These are phyloP conservation scores for Lasiodiplodia citricola DNA, from an alignment of 2,329 filamentous ascomycete species.

Conservation along the genomic window DNA sequence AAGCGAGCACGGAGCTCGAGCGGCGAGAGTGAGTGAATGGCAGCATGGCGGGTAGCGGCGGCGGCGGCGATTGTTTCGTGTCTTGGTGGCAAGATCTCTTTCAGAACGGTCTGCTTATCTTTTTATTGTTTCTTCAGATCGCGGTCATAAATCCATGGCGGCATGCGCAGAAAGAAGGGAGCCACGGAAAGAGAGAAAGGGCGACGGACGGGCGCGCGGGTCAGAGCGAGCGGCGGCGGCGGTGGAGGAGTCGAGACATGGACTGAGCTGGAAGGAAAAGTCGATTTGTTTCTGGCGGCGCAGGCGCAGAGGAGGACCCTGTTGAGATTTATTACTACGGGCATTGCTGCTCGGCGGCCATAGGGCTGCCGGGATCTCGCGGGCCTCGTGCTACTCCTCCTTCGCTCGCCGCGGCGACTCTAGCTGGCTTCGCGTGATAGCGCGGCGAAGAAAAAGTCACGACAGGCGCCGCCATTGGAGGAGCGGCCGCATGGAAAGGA, in stretches of 20 bases:
- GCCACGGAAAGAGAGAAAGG: neutral
- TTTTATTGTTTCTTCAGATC: neutral
- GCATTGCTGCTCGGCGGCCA: neutral
- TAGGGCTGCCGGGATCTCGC: constrained; percentile 18
- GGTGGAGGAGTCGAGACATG: neutral
- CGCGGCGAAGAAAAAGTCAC: neutral
- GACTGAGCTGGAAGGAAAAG: neutral
- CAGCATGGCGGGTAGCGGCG: neutral
- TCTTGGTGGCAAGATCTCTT: neutral
- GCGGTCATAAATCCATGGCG: constrained; percentile 15
- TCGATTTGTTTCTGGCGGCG: neutral
- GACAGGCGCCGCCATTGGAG: constrained; percentile 8
- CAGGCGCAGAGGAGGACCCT: neutral
- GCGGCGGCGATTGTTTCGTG: neutral
- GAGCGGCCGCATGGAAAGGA: neutral
- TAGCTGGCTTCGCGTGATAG: neutral
- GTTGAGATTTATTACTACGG: neutral
- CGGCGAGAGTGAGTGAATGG: constrained; percentile 24
- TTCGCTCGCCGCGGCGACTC: neutral
- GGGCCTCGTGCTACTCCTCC: neutral
- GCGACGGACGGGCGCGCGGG: neutral
- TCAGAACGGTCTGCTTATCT: neutral
- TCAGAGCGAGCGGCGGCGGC: constrained; percentile 7
- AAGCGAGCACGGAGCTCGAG: constrained; percentile 23
- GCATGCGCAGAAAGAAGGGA: neutral